Conservation (phyloP, 441 rosid genomes). For the Adansonia madagascariensis region DNA sequence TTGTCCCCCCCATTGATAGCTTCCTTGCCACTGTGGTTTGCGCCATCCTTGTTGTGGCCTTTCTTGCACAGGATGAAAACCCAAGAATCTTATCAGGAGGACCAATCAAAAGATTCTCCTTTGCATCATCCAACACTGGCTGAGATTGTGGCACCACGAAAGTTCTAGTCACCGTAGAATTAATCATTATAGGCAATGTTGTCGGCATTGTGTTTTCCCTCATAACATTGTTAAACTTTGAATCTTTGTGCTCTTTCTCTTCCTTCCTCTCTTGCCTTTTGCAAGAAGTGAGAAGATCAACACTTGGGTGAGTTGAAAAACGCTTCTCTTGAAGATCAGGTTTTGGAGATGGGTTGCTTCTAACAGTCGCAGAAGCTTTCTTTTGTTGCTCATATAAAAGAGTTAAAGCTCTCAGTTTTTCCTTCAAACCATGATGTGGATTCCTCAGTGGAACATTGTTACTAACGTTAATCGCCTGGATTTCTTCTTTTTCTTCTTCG, state of each 20-base stretch:
- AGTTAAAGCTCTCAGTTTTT: conserved; percentile 76
- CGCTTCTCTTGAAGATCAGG: conserved; percentile 45
- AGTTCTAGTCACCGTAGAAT: conserved; percentile 49
- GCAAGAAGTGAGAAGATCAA: conserved; percentile 51
- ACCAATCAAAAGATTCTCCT: conserved; percentile 68
- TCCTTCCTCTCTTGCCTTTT: conserved; percentile 38
- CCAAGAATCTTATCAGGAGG: conserved; percentile 62
- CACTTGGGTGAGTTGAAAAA: conserved; percentile 56
- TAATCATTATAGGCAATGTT: conserved; percentile 33
- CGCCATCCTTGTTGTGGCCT: conserved; percentile 34
- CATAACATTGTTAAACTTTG: conserved; percentile 43
- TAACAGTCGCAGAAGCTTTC: conserved; percentile 54
- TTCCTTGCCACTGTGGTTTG: conserved; percentile 53
- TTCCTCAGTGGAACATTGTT: conserved; percentile 45
- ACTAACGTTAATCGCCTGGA: conserved; percentile 27
- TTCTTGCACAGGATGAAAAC: conserved; percentile 52
- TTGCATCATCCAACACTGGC: conserved; percentile 40
- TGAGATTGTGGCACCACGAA: no score
- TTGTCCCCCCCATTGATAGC: conserved; percentile 61
- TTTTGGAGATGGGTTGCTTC: conserved; percentile 54
- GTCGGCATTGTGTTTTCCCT: conserved; percentile 42
- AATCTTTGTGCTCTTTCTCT: conserved; percentile 38
- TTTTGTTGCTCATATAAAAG: conserved; percentile 81
- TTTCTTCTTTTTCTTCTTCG: conserved; percentile 35
- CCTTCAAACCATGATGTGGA: conserved; percentile 81